Base-by-base conservation (phyloP, 1,284 basidiomycete species). In the Ustilago bromivora region DNA sequence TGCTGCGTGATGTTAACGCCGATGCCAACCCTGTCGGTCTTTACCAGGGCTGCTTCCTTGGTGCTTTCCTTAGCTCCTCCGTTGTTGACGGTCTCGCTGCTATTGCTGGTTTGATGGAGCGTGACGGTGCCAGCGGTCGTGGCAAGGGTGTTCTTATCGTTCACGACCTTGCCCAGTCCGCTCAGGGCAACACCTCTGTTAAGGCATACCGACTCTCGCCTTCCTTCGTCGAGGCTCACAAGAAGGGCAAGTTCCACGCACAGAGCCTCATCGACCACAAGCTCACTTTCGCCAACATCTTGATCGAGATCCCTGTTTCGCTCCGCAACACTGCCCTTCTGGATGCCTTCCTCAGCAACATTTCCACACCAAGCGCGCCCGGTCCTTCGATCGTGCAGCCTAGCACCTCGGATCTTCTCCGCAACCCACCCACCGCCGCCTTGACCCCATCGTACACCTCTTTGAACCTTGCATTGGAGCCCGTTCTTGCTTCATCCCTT, bases 21-120 rank as follows among this genome's bases (percentile, higher is more conserved):
- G 96, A 98, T 84, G 95, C 96, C 86, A 95, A 93, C 81, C 91
- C 97, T 56, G 94, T 99, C 66, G 97, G 97, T 52, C 95, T 98
- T 87, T 99, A 99, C 89, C 94, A 97, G 87, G 94, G 95, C 46
- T 94, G 94, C n/a, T 98, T 96, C 87, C 92, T 86, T 11, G 84
- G 84, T 52, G 71, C 80, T 54, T 83, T 84, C 74, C 68, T 86
- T 40, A 94, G 87, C 93, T 91, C 91, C n/a, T 88, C 97, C 55
- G 89, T 98, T 58, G 94, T 98, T 72, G 93, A 94, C 15, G 93
- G 97, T 86, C 76, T 86, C 28, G 78, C 80, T 58, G 77, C 79
- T 34, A 79, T 85, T 31, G 70, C 82, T 28, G 71, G 74, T 31
- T 69, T 85, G 31, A 82, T 85, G 76, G 84, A 85, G 67, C 79